Evolutionary conservation across 2,329 filamentous ascomycete species (phyloP).

Genomic region (Pseudocercospora cruenta): DNA sequence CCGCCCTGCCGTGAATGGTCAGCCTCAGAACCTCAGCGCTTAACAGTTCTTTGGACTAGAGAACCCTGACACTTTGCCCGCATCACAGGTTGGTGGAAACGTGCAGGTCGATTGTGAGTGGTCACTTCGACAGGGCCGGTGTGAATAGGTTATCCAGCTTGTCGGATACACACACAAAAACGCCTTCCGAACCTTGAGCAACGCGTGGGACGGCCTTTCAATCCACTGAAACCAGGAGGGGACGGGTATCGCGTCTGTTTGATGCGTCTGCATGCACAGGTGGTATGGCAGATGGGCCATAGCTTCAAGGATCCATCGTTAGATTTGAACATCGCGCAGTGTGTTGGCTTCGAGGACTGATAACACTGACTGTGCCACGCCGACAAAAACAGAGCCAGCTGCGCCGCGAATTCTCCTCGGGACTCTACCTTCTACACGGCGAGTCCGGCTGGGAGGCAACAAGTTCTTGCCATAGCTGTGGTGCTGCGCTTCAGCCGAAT

Average conservation of each 20-base stretch:
- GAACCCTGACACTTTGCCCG: background rate
- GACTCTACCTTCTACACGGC: conserved; percentile 2
- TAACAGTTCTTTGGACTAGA: background rate
- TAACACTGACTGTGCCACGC: background rate
- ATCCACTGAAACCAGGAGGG: background rate
- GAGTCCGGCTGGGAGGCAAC: conserved; percentile 9
- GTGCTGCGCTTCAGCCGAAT: background rate
- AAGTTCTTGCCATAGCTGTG: conserved; percentile 12
- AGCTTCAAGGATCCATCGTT: conserved; percentile 15
- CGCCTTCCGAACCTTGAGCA: conserved; percentile 17
- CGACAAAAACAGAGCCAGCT: background rate
- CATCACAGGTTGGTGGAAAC: conserved; percentile 7
- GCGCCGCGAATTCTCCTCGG: background rate
- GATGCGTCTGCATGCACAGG: conserved; percentile 6
- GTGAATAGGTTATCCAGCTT: background rate
- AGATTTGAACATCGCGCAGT: background rate
- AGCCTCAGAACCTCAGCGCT: background rate
- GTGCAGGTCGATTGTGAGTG: conserved; percentile 6
- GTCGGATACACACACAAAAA: conserved; percentile 1
- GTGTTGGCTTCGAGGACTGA: background rate
- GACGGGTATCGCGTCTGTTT: conserved; percentile 15
- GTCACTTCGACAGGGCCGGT: background rate
- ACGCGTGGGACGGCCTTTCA: conserved; percentile 1
- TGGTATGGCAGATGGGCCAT: conserved; percentile 14
- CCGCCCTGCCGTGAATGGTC: background rate